Conservation (phyloP, 2,329 filamentous ascomycete genomes). For the Colletotrichum liriopes region DNA sequence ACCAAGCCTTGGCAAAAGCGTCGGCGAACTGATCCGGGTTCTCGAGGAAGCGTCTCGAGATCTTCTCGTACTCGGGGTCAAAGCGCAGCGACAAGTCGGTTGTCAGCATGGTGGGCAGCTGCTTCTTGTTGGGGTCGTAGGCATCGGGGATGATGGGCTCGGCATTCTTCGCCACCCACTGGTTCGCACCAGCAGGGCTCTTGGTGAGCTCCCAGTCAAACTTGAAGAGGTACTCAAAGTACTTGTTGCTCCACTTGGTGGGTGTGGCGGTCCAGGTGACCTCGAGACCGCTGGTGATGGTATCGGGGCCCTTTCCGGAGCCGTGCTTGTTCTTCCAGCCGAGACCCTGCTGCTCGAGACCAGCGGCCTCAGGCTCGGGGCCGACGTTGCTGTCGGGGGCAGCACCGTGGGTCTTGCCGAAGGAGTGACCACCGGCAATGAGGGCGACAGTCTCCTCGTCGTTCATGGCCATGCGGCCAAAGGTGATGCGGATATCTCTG, state of each 20-base stretch:
- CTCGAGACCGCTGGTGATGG: constrained; percentile 84
- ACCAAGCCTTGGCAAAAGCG: constrained; percentile 82
- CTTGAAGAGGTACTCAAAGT: constrained; percentile 83
- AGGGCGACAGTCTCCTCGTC: constrained; percentile 86
- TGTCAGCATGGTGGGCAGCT: constrained; percentile 81
- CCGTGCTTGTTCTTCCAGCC: constrained; percentile 79
- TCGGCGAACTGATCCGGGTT: constrained; percentile 79
- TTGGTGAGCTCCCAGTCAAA: constrained; percentile 84
- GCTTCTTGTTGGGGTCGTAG: constrained; percentile 80
- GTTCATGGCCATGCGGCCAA: constrained; percentile 86
- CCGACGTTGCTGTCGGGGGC: constrained; percentile 74
- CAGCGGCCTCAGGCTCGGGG: constrained; percentile 76
- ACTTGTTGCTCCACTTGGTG: constrained; percentile 82
- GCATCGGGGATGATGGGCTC: constrained; percentile 80
- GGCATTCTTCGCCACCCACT: constrained; percentile 82
- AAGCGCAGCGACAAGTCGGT: constrained; percentile 80
- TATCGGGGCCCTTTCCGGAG: constrained; percentile 77
- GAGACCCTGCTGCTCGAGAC: constrained; percentile 77
- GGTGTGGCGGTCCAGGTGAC: constrained; percentile 86
- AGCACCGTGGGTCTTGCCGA: constrained; percentile 86
- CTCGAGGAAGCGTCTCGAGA: constrained; percentile 78
- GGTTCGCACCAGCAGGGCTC: constrained; percentile 82
- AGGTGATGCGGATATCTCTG: constrained; percentile 81
- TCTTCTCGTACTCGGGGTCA: constrained; percentile 83
- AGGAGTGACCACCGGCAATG: constrained; percentile 84